These are phyloP conservation scores for Lodderomyces elongisporus DNA, from an alignment of 1,139 yeast genomes.

Conservation along the genomic window DNA sequence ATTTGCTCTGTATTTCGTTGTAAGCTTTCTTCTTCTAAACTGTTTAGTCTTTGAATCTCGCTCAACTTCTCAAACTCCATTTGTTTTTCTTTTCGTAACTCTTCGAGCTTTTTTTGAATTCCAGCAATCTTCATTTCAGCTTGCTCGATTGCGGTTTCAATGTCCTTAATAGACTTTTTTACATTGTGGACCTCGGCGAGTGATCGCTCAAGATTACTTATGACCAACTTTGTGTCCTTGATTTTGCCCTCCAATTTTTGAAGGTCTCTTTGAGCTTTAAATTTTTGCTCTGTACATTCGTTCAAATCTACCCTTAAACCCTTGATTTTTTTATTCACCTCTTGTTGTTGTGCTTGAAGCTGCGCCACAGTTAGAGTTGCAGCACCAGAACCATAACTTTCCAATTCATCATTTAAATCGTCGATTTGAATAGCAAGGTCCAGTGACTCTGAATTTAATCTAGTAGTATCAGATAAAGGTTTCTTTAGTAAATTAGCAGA, in stretches of 20 bases:
- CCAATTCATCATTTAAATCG: slow-evolving; percentile 33
- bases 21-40: slow-evolving; percentile 15
- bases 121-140: slow-evolving; percentile 14
- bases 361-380: slow-evolving; percentile 39
- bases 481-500: slow-evolving; percentile 13
- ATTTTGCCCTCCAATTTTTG: slow-evolving; percentile 47
- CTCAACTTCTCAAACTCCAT: slow-evolving; percentile 22
- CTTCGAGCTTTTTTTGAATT: slow-evolving; percentile 13
- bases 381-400: slow-evolving; percentile 29
- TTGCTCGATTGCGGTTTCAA: slow-evolving; percentile 13
- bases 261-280: slow-evolving; percentile 42
- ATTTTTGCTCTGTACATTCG: slow-evolving; percentile 45
- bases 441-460: slow-evolving; percentile 33
- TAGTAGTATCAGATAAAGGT: slow-evolving; percentile 33
- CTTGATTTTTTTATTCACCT: slow-evolving; percentile 40
- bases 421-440: slow-evolving; percentile 29
- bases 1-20: slow-evolving; percentile 6
- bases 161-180: slow-evolving; percentile 16
- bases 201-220: slow-evolving; percentile 52
- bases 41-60: slow-evolving; percentile 17
- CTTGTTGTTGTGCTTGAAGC: slow-evolving; percentile 46
- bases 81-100: slow-evolving; percentile 11
- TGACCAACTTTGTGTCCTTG: slow-evolving; percentile 51
- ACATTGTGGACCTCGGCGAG: slow-evolving; percentile 34
- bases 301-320: slow-evolving; percentile 40